phyloP scores from a whole-genome alignment of 2,329 filamentous ascomycete genomes.

The Dothistroma septosporum region DNA sequence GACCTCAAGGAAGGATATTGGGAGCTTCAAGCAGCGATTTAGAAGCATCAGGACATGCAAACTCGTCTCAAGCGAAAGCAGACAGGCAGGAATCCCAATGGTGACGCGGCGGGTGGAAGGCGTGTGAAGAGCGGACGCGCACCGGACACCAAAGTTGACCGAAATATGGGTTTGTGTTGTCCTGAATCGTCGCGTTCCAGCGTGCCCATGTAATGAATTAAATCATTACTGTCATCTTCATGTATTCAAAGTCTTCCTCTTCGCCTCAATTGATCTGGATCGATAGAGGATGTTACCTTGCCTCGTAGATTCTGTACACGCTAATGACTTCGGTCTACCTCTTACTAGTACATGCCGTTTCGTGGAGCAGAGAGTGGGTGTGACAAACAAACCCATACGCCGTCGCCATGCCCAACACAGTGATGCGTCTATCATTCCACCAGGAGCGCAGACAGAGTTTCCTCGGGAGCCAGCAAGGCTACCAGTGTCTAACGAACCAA shows the following conservation, averaged over 20 bases:
- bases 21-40: not conserved
- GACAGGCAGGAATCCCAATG: not conserved
- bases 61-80: not conserved
- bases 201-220: not conserved
- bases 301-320: conserved; percentile 3
- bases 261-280: not conserved
- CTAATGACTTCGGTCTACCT: not conserved
- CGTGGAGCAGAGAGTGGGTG: conserved; percentile 4
- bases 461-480: not conserved
- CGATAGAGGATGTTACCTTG: not conserved
- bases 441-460: not conserved
- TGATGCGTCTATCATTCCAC: conserved; percentile 3
- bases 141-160: not conserved
- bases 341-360: not conserved
- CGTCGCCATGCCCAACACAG: conserved; percentile 3
- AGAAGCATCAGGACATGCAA: no score
- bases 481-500: not conserved
- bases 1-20: not conserved
- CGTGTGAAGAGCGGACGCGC: not conserved
- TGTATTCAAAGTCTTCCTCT: not conserved
- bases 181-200: not conserved
- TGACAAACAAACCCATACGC: conserved; percentile 4
- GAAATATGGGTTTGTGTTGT: not conserved
- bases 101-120: not conserved
- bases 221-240: no score